phyloP scores from a whole-genome alignment of 352 stramenopile species.

The Ochromonadaceae sp. region DNA sequence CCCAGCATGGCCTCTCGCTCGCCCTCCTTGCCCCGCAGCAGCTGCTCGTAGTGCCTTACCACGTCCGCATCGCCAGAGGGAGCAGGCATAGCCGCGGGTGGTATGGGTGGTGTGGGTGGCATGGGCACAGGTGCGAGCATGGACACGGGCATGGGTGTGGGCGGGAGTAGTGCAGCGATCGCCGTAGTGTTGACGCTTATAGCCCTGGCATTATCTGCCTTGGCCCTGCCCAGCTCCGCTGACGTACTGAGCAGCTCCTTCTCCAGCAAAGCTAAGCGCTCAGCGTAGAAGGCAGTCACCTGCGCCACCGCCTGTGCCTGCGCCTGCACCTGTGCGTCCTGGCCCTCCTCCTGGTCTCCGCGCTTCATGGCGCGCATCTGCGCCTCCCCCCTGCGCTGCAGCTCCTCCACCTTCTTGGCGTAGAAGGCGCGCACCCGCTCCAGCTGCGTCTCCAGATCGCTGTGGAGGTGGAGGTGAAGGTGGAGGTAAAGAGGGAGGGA shows the following conservation, averaged over 20 bases:
- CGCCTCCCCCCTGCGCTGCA: neutral
- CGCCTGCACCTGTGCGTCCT: neutral
- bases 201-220: neutral
- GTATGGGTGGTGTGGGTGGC: no score
- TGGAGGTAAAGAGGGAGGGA: no score
- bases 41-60: no score
- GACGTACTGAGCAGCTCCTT: neutral
- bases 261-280: neutral
- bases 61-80: no score
- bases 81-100: no score
- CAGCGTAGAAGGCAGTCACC: neutral
- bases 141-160: no score
- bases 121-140: no score
- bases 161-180: no score
- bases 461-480: no score
- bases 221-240: neutral
- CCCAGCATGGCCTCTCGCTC: no score
- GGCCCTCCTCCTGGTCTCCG: neutral
- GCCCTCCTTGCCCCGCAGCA: no score
- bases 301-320: neutral
- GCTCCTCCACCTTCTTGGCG: slow-evolving; percentile 1
- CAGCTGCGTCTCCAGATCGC: neutral
- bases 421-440: neutral
- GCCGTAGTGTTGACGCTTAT: neutral
- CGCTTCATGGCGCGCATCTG: slow-evolving; percentile 13